A percentile compares a stretch with the other conserved stretches of the same genome.
These are phyloP conservation scores for Candida yuanshanica DNA, from an alignment of 805 yeast genomes.

Conservation along the genomic window DNA sequence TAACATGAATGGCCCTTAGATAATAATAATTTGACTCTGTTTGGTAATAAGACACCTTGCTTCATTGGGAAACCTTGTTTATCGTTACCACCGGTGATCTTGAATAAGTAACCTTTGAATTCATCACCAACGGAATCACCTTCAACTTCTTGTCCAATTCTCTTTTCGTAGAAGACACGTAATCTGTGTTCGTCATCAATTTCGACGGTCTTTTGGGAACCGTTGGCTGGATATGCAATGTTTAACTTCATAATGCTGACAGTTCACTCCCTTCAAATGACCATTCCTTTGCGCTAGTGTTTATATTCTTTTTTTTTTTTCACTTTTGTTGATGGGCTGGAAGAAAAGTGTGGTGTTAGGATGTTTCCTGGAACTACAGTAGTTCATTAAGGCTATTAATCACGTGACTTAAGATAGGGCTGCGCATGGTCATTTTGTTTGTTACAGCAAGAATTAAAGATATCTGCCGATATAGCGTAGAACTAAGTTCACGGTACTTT, in stretches of 20 bases:
- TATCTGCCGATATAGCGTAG: no score
- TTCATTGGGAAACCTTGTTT: slow-evolving; percentile 99
- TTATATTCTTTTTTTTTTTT: background rate
- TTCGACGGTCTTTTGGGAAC: slow-evolving; percentile 97
- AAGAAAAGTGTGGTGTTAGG: slow-evolving; percentile 2
- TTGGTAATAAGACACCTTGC: slow-evolving; percentile 99
- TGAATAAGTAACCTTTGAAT: slow-evolving; percentile 97
- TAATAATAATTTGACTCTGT: slow-evolving; percentile 95
- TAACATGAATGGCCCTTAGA: slow-evolving; percentile 95
- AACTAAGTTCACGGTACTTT: no score
- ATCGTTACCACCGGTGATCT: slow-evolving; percentile 99
- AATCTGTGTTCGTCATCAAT: slow-evolving; percentile 99
- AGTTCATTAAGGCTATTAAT: background rate
- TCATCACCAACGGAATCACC: slow-evolving; percentile 98
- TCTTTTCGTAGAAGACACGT: slow-evolving; percentile 97
- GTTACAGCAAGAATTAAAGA: no score
- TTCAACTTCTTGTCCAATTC: slow-evolving; percentile 99
- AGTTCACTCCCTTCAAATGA: background rate
- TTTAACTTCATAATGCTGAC: slow-evolving; percentile 48
- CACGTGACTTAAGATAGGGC: slow-evolving; percentile 3
- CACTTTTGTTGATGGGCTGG: slow-evolving; percentile 2
- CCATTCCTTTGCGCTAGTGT: background rate
- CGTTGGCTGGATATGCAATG: slow-evolving; percentile 99
- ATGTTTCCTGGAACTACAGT: background rate
- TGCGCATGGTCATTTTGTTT: no score